Evolutionary conservation across 2,329 filamentous ascomycete species (phyloP).

Genomic region (Fusarium palustre): DNA sequence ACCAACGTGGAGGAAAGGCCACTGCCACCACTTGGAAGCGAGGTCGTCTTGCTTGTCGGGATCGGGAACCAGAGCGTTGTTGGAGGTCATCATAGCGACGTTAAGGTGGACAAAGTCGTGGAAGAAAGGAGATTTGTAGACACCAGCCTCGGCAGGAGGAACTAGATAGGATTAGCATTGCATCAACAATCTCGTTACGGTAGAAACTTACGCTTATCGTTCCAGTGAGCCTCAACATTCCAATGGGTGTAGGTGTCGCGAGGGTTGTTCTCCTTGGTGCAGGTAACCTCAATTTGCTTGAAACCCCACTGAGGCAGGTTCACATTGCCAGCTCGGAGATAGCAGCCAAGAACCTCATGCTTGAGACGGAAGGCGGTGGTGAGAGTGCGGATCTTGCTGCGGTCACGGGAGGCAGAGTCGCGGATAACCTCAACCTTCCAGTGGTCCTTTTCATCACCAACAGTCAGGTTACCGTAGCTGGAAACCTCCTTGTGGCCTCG

Average conservation of each 20-base stretch:
- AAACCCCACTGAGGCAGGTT: conserved; percentile 99
- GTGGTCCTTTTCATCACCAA: conserved; percentile 98
- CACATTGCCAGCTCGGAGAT: conserved; percentile 92
- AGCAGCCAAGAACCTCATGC: conserved; percentile 86
- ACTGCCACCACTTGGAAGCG: conserved; percentile 97
- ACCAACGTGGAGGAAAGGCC: conserved; percentile 94
- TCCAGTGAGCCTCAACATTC: conserved; percentile 96
- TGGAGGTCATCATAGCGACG: conserved; percentile 99
- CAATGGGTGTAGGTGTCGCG: conserved; percentile 96
- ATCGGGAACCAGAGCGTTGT: conserved; percentile 97
- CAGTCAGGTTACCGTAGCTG: conserved; percentile 92
- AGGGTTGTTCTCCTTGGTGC: conserved; percentile 91
- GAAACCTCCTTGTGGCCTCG: conserved; percentile 95
- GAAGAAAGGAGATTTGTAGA: conserved; percentile 96
- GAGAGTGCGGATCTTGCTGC: conserved; percentile 86
- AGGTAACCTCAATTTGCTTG: conserved; percentile 98
- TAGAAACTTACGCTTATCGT: conserved; percentile 82
- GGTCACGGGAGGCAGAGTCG: conserved; percentile 88
- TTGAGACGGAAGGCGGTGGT: conserved; percentile 92
- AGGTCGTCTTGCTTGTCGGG: conserved; percentile 99
- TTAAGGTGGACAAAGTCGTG: conserved; percentile 98
- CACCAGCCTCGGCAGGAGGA: conserved; percentile 86
- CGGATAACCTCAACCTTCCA: conserved; percentile 93
- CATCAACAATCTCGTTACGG: neutral
- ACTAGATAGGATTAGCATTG: conserved; percentile 64